Conservation (phyloP, 2,329 filamentous ascomycete species). For the Cryphonectria carpinicola region DNA sequence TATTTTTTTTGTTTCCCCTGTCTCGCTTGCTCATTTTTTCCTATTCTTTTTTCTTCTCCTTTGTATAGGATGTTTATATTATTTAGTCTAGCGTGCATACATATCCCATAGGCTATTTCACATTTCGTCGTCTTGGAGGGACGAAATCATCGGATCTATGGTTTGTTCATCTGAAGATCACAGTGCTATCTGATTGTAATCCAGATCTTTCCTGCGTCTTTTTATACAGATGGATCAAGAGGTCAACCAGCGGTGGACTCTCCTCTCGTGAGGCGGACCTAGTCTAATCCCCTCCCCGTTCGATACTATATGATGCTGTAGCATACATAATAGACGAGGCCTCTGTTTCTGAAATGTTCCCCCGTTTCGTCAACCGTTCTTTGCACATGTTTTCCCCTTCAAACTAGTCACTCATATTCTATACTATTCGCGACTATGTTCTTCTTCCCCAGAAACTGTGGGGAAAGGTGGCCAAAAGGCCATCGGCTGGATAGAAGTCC, state of each 20-base stretch:
- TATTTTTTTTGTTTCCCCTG: neutral
- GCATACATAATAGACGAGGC: neutral
- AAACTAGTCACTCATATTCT: neutral
- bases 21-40: neutral
- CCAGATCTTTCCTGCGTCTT: neutral
- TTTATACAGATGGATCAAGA: no score
- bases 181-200: neutral
- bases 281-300: neutral
- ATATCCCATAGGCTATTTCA: neutral
- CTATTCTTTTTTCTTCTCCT: neutral
- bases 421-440: conserved; percentile 10
- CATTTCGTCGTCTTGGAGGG: neutral
- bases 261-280: neutral
- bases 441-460: neutral
- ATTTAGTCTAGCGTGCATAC: neutral
- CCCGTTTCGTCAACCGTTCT: neutral
- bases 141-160: neutral
- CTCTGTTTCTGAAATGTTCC: neutral
- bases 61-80: neutral
- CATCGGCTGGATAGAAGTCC: no score
- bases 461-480: no score
- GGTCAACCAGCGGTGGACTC: no score
- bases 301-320: neutral
- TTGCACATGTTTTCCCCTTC: neutral
- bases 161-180: neutral